A percentile compares a stretch with the other conserved stretches of the same genome.
phyloP scores from a whole-genome alignment of 78 protist species.

The Blattamonas nauphoetae region DNA sequence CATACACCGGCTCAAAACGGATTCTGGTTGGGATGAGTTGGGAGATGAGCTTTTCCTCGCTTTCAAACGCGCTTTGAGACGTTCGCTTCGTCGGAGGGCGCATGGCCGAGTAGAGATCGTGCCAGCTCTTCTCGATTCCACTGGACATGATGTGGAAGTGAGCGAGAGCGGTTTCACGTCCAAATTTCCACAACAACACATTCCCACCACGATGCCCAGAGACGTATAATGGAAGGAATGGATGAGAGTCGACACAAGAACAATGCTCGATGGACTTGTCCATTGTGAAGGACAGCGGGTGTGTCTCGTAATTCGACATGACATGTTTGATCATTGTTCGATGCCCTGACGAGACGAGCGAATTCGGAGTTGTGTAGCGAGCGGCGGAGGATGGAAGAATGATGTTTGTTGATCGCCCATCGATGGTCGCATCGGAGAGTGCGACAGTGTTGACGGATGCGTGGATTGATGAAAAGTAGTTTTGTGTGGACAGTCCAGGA shows the following conservation, averaged over 20 bases:
- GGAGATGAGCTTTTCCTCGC: not conserved
- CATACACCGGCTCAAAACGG: not conserved
- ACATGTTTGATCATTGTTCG: not conserved
- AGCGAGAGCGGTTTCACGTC: not conserved
- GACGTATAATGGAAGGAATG: not conserved
- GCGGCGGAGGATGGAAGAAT: not conserved
- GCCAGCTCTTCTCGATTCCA: too few species aligned
- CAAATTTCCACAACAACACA: not conserved
- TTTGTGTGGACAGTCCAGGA: too few species aligned
- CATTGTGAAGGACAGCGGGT: not conserved
- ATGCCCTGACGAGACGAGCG: not conserved
- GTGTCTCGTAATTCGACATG: not conserved
- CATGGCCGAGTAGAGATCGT: too few species aligned
- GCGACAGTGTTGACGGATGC: not conserved
- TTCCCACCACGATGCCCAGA: not conserved
- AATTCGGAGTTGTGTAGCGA: not conserved
- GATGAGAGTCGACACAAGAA: not conserved
- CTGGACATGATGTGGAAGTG: not conserved
- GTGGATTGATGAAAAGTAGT: too few species aligned
- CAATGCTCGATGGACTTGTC: not conserved
- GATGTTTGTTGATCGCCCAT: not conserved
- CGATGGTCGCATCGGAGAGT: not conserved
- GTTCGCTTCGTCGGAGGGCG: too few species aligned
- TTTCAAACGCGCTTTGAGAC: not conserved
- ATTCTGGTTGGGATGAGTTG: not conserved